phyloP scores from a whole-genome alignment of 2,329 filamentous ascomycete genomes.

The Xylariaceae sp. region DNA sequence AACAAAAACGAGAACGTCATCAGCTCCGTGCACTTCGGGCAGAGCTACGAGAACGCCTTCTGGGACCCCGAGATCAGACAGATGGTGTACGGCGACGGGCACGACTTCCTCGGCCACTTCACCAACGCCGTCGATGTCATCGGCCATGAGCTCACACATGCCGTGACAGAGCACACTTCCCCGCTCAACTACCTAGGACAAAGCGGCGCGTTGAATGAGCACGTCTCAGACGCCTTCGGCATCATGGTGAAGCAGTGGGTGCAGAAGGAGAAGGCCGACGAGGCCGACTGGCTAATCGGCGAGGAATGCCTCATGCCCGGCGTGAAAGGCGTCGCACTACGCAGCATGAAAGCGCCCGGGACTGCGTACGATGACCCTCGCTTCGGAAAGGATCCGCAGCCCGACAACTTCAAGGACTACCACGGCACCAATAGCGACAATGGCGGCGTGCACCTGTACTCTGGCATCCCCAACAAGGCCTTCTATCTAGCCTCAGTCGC shows the following conservation, averaged over 20 bases:
- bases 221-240: conserved; percentile 53
- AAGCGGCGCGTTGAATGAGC: conserved; percentile 54
- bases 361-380: conserved; percentile 50
- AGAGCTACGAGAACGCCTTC: conserved; percentile 50
- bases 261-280: conserved; percentile 41
- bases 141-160: conserved; percentile 55
- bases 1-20: conserved; percentile 47
- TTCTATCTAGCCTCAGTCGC: conserved; percentile 47
- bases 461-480: conserved; percentile 55
- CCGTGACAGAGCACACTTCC: conserved; percentile 48
- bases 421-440: conserved; percentile 42
- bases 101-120: conserved; percentile 49
- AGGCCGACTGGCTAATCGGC: conserved; percentile 53
- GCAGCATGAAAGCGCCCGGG: conserved; percentile 52
- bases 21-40: conserved; percentile 51
- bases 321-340: conserved; percentile 48
- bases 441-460: conserved; percentile 53
- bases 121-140: conserved; percentile 52
- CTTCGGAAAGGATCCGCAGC: conserved; percentile 52
- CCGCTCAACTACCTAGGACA: conserved; percentile 49
- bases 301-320: conserved; percentile 49
- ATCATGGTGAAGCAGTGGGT: conserved; percentile 54
- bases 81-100: conserved; percentile 56
- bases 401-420: conserved; percentile 45
- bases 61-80: conserved; percentile 48